A percentile compares a stretch with the other conserved stretches of the same genome.
phyloP scores from a whole-genome alignment of 768 basidiomycete species.

The Suillus brevipes region DNA sequence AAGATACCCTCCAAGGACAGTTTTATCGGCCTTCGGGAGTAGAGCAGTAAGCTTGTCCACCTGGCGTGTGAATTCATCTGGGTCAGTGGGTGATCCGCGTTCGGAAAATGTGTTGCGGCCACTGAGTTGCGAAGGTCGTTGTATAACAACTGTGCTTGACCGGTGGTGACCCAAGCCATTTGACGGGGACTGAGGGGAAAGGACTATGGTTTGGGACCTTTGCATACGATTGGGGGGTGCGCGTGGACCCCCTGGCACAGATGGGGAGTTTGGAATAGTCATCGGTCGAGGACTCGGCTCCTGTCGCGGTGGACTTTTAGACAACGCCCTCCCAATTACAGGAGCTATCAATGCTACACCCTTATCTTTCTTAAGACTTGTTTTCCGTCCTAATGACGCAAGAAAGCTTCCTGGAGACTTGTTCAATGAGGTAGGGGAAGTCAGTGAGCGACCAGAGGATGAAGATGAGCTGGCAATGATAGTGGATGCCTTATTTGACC shows the following conservation, averaged over 20 bases:
- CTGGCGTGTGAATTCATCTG: conserved; percentile 59
- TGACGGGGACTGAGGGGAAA: conserved; percentile 31
- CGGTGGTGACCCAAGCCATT: conserved; percentile 27
- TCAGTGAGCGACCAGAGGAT: conserved; percentile 48
- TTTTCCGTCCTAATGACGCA: conserved; percentile 70
- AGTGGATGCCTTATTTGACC: conserved; percentile 32
- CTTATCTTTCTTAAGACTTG: conserved; percentile 50
- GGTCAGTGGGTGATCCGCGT: conserved; percentile 9
- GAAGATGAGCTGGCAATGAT: conserved; percentile 42
- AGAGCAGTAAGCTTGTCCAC: conserved; percentile 71
- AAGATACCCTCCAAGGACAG: conserved; percentile 68
- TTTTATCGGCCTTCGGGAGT: conserved; percentile 70
- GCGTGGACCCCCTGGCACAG: conserved; percentile 74
- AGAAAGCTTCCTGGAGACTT: conserved; percentile 66
- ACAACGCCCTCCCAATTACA: conserved; percentile 37
- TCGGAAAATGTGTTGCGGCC: conserved; percentile 21
- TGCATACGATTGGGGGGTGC: conserved; percentile 62
- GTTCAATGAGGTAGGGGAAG: conserved; percentile 38
- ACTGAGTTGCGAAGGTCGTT: conserved; percentile 31
- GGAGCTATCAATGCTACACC: conserved; percentile 24
- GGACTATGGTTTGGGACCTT: conserved; percentile 68
- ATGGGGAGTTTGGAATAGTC: conserved; percentile 42
- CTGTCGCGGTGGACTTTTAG: conserved; percentile 37
- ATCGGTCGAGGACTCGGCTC: conserved; percentile 31
- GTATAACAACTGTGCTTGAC: conserved; percentile 27